A percentile compares a stretch with the other conserved stretches of the same genome.
phyloP scores from a whole-genome alignment of 805 yeast species.

The Cyberlindnera euphorbiae region DNA sequence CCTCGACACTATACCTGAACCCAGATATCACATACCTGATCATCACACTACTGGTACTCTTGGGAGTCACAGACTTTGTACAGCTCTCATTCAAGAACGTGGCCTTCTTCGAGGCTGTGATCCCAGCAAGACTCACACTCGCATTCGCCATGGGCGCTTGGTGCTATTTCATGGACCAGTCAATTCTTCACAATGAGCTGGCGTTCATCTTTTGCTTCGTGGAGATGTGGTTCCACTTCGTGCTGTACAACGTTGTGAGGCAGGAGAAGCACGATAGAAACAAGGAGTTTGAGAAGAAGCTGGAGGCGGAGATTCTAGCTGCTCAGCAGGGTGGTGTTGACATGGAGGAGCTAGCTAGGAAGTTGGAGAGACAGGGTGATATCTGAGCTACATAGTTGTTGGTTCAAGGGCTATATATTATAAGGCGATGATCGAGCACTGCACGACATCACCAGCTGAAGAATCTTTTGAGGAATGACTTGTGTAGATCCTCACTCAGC shows the following conservation, averaged over 20 bases:
- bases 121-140: conserved; percentile 50
- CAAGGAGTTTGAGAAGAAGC: conserved; percentile 37
- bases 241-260: conserved; percentile 55
- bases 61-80: conserved; percentile 50
- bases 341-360: conserved; percentile 13
- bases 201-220: conserved; percentile 52
- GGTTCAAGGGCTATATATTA: too few relatives aligned
- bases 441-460: conserved; percentile 9
- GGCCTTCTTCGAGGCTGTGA: conserved; percentile 51
- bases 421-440: too few relatives aligned
- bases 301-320: conserved; percentile 16
- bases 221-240: conserved; percentile 67
- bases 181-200: conserved; percentile 51
- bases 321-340: conserved; percentile 17
- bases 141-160: conserved; percentile 47
- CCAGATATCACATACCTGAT: conserved; percentile 19
- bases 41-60: conserved; percentile 36
- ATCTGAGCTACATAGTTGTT: too few relatives aligned
- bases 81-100: conserved; percentile 46
- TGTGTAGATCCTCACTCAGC: conserved; percentile 30
- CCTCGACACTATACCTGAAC: conserved; percentile 1
- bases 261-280: conserved; percentile 48
- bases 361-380: conserved; percentile 15
- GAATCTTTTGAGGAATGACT: conserved; percentile 27
- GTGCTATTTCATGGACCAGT: conserved; percentile 42